Base-by-base conservation (phyloP, 108 stramenopile species). In the Cyclotella atomus region DNA sequence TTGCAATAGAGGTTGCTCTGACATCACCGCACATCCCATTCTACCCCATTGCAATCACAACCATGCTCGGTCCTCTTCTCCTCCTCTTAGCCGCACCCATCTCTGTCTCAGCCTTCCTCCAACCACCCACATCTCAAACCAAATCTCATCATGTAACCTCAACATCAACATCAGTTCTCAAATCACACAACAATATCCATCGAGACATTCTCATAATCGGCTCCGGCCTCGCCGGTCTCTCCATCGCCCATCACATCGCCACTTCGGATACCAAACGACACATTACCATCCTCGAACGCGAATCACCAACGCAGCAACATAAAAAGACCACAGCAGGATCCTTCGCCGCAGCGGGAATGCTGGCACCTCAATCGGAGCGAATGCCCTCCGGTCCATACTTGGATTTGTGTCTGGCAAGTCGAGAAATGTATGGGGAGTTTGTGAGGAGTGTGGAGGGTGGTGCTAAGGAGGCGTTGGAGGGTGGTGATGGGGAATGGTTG, bases 291-390 rank as follows among this genome's bases (percentile, higher is more conserved):
- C 53, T 93, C 46, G 92, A 93, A 35, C 79, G 83, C 6, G 78
- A 88, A 32, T 41, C 69, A 1, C 83, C 71, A 27, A 1, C 30
- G n/a, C n/a, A n/a, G n/a, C n/a, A n/a, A n/a, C n/a, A n/a, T 74
- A 28, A 62, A 54, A 81, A 72, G 43, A 78, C 81, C 9, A 56
- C 68, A 6, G 73, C 78, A 24, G 88, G 73, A 19, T 86, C 83
- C 35, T 85, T 88, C 65, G 92, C 92, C 7, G 92, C 92, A 16
- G 92, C 92, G 50, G 92, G 92, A 16, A 93, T 93, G 92, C 60
- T 93, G 44, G 95, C 95, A 17, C 95, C 95, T 0, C 91, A 95
- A 61, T 78, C 90, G 17, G 95, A 97, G 75, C 93, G 95, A 17
- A 73, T 96, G 56, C 88, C 91, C 12, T 77, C 81, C 21, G 97